Percentiles rank a stretch among this genome's conserved stretches.
Evolutionary conservation across 2,329 filamentous ascomycete species (phyloP).

Genomic region (Hyphodiscus sp.): DNA sequence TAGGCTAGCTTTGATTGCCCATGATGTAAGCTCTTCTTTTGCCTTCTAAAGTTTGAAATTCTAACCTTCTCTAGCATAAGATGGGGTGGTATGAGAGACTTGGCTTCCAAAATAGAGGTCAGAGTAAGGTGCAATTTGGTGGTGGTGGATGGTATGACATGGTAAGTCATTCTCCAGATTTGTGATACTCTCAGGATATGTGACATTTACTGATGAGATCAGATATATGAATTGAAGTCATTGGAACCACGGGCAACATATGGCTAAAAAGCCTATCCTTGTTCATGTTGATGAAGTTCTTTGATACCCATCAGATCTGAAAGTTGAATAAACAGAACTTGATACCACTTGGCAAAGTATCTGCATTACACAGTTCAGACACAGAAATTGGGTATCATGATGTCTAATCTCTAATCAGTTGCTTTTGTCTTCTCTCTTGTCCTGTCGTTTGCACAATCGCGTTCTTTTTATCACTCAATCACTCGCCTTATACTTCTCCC

Average conservation of each 20-base stretch:
- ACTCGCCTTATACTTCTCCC: conserved; percentile 55
- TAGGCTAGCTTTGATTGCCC: conserved; percentile 68
- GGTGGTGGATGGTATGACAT: conserved; percentile 80
- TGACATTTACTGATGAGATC: background rate
- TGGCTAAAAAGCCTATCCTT: conserved; percentile 12
- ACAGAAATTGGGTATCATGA: conserved; percentile 11
- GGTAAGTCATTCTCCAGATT: conserved; percentile 42
- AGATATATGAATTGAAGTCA: conserved; percentile 26
- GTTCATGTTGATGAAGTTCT: conserved; percentile 6
- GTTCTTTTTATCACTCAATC: conserved; percentile 32
- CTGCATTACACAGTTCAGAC: background rate
- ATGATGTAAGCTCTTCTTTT: conserved; percentile 46
- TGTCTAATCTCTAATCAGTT: background rate
- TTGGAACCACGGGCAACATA: conserved; percentile 25
- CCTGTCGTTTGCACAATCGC: no score
- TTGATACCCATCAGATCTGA: conserved; percentile 18
- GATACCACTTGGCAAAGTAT: background rate
- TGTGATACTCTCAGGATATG: background rate
- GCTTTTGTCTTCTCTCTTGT: no score
- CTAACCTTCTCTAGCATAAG: conserved; percentile 43
- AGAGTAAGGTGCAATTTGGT: conserved; percentile 64
- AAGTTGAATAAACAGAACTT: background rate
- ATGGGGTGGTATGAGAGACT: conserved; percentile 71
- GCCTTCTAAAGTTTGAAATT: conserved; percentile 1
- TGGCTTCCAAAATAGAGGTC: conserved; percentile 63